Base-by-base conservation (phyloP, 2,329 filamentous ascomycete genomes). In the Alternaria hordeiaustralica region DNA sequence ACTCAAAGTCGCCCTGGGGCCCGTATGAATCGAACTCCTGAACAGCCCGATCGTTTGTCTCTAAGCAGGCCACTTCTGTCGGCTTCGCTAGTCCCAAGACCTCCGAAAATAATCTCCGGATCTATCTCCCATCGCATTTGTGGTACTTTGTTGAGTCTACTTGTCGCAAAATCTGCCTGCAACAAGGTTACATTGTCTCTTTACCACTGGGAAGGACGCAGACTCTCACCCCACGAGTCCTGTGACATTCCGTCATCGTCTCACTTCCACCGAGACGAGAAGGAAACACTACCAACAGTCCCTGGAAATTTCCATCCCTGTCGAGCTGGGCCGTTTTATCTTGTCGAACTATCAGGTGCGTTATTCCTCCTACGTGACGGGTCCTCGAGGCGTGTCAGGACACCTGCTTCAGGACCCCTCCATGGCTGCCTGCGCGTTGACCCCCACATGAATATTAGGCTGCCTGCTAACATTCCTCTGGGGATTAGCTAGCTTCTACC, bases 21-120 rank as follows among this genome's bases (percentile, higher is more conserved):
- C 76, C 76, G 77, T 68, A 78, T 79, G 77, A 78, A 77, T 79
- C 76, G 67, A 70, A 61, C 69, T 72, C 68, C 70, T 71, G 69
- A 76, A 71, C 64, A 78, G 67, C 69, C 66, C 66, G 63, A 71
- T 74, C 70, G 70, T 71, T 73, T 77, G 74, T 78, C 75, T 78
- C 69, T 75, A 69, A 64, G 70, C 65, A 69, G 69, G 21, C 72
- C 71, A 69, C 67, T 70, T 69, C 64, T 67, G 66, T 71, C 68
- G 63, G 56, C 65, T 69, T 67, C 65, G 30, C 65, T 69, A 70
- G 75, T 76, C 71, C 76, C 75, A 75, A 73, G 76, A 56, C 61
- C 71, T 59, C 66, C 71, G 68, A 64, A 64, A 63, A 66, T 66
- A 68, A 56, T 68, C 61, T 69, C 68, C 70, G 62, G 68, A 70